These are phyloP conservation scores for Dysphania ambrosioides DNA, from an alignment of 148 eudicot genomes.

Conservation along the genomic window DNA sequence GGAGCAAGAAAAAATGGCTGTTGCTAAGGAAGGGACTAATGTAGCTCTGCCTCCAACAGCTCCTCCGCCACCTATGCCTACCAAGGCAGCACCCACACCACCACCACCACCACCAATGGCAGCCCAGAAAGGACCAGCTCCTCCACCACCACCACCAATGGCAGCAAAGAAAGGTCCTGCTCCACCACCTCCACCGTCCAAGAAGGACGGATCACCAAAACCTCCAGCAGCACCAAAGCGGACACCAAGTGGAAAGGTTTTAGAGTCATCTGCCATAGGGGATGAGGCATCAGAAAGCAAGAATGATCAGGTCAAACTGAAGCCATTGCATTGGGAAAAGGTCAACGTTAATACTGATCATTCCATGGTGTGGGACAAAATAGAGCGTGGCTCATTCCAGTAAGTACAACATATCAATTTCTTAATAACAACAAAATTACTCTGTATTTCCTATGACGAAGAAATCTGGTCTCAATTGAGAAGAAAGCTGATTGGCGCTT, in stretches of 20 bases:
- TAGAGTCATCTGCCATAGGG: constrained; percentile 25
- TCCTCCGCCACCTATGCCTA: constrained; percentile 26
- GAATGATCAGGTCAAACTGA: constrained; percentile 64
- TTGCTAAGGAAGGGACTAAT: background rate
- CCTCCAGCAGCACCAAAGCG: constrained; percentile 36
- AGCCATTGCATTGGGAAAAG: constrained; percentile 96
- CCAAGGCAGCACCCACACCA: constrained; percentile 12
- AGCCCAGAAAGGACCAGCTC: constrained; percentile 16
- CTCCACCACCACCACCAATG: constrained; percentile 37
- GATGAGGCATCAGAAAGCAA: constrained; percentile 37
- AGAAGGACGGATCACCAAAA: constrained; percentile 25
- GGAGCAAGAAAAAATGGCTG: background rate
- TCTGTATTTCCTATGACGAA: too few species aligned
- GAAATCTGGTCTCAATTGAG: too few species aligned
- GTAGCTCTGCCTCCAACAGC: constrained; percentile 32
- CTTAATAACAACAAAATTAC: too few species aligned
- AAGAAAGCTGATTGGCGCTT: background rate
- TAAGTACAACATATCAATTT: constrained; percentile 28
- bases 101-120: constrained; percentile 28
- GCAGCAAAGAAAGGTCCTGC: constrained; percentile 9
- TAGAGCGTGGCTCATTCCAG: constrained; percentile 76
- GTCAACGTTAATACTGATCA: constrained; percentile 64
- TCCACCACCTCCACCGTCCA: constrained; percentile 49
- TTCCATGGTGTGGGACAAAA: constrained; percentile 86
- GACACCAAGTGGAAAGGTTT: constrained; percentile 23